Base-by-base conservation (phyloP, 345 rosid genomes). In the Citrus reticulata region DNA sequence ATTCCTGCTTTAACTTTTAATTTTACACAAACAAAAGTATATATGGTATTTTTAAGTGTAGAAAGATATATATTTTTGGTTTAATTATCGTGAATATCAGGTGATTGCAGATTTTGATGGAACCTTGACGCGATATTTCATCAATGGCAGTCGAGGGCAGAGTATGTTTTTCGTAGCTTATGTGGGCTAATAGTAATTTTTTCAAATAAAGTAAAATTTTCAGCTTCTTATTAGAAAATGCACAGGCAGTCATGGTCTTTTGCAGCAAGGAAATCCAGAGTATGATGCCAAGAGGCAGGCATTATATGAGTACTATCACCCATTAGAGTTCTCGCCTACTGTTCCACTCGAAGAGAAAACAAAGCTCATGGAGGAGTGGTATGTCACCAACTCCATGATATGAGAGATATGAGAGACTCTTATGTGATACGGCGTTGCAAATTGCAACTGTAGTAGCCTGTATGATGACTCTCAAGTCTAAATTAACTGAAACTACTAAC, bases 361-460 rank as follows among this genome's bases (percentile, higher is more conserved):
- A 39, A 90, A 89, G 87, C 97, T 95, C 80, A 95, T 95, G 98
- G 94, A 95, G 86, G 97, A 95, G 82, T 95, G 98, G 97, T 93
- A 79, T 70, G 82, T 54, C 9, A 27, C 40, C 46, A 72, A 17
- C 8, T 54, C 58, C 51, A 46, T 46, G 51, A 5, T 51, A 14
- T 73, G 66, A 73, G 66, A 35, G 30, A 29, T 51, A 14, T 73
- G 66, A 73, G 66, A 35, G 30, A 29, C 34, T 30, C 5, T 4
- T n/a, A 35, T 64, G n/a, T 73, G 16, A 5, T 22, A 5, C 0
- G 51, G 51, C 51, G 3, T 46, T 46, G 17, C 51, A 35, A 7
- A 49, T 24, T n/a, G 67, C 61, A 39, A 29, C 20, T 7, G 6
- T 27, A 42, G 25, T 40, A 19, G 60, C 32, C 54, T 68, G 34